Conservation (phyloP, 2,329 filamentous ascomycete genomes). For the Drechslerella dactyloides region DNA sequence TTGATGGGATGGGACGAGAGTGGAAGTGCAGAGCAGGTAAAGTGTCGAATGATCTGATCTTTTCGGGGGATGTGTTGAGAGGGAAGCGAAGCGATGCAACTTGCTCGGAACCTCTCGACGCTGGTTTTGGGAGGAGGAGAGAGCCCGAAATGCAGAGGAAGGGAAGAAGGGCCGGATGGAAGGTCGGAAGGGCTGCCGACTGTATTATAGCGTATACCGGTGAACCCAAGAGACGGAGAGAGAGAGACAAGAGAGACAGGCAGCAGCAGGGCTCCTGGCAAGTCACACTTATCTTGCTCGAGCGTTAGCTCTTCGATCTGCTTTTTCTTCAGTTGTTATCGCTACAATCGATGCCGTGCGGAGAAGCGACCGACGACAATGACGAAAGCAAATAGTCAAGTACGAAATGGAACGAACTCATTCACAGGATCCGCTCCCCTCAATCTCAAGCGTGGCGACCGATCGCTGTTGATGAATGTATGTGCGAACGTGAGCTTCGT, state of each 20-base stretch:
- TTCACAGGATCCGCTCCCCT: not conserved
- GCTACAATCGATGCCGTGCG: not conserved
- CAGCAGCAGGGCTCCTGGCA: not conserved
- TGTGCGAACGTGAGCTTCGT: not conserved
- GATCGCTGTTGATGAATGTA: not conserved
- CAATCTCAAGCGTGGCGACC: not conserved
- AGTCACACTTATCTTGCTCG: not conserved
- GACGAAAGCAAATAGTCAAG: not conserved
- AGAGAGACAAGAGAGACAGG: not conserved
- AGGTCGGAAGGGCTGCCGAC: not conserved
- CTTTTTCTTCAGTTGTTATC: not conserved
- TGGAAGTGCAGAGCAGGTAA: not conserved
- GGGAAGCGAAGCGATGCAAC: conserved; percentile 23
- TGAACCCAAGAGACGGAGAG: not conserved
- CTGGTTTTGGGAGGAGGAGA: conserved; percentile 45
- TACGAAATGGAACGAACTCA: not conserved
- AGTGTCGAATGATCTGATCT: conserved; percentile 1
- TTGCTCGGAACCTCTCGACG: conserved; percentile 37
- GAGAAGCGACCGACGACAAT: conserved; percentile 1
- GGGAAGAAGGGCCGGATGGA: not conserved
- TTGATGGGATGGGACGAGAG: conserved; percentile 8
- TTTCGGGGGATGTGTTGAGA: conserved; percentile 29
- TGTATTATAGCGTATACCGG: too few species aligned
- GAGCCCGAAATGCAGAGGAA: conserved; percentile 28
- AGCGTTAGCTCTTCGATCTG: too few species aligned